Percentiles rank a stretch among this genome's conserved stretches.
Evolutionary conservation across 352 stramenopile species (phyloP).

Genomic region (Blastocystis sp.): DNA sequence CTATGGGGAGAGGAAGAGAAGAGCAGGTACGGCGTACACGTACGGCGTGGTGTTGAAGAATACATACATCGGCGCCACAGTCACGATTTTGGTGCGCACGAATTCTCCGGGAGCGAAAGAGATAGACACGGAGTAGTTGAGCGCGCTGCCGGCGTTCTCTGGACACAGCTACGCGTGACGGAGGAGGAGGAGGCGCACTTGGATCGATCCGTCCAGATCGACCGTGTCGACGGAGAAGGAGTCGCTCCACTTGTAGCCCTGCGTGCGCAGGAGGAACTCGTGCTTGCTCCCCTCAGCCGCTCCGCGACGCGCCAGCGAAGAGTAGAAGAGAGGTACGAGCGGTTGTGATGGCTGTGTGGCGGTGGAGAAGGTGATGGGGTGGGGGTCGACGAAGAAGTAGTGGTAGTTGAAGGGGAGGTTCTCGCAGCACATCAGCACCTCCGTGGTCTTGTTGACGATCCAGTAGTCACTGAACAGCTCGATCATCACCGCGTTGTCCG

Average conservation of each 20-base stretch:
- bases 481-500: conserved; percentile 18
- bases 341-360: too few species aligned
- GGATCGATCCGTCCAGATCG: conserved; percentile 22
- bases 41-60: conserved; percentile 42
- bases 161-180: neutral
- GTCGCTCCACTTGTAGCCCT: neutral
- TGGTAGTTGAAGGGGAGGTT: neutral
- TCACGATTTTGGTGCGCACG: conserved; percentile 30
- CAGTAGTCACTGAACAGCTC: conserved; percentile 63
- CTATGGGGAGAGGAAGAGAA: neutral
- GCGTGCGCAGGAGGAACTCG: neutral
- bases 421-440: conserved; percentile 15
- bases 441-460: conserved; percentile 50
- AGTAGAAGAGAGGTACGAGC: conserved; percentile 16
- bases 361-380: conserved; percentile 7
- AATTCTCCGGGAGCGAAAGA: conserved; percentile 44
- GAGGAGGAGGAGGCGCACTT: neutral
- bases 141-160: neutral
- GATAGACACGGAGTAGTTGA: conserved; percentile 32
- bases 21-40: neutral
- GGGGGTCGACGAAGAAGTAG: conserved; percentile 20
- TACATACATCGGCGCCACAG: conserved; percentile 41
- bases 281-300: neutral
- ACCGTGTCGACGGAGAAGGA: conserved; percentile 34
- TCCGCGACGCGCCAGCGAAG: neutral